Evolutionary conservation across 495 filamentous ascomycete genomes (phyloP).

Genomic region (Sabuloglossum arenarium): DNA sequence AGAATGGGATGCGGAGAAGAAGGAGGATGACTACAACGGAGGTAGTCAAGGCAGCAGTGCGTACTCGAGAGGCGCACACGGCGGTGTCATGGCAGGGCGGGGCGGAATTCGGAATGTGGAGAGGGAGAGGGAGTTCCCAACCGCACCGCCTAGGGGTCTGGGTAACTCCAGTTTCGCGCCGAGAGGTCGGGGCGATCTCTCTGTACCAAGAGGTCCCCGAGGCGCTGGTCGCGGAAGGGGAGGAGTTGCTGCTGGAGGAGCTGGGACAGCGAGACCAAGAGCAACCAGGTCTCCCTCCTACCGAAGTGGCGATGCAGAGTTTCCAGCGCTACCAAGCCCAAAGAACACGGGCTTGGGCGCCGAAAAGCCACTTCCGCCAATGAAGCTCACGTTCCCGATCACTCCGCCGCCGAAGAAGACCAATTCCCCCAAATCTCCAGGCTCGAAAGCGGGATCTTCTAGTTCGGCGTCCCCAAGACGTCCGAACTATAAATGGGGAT

Average conservation of each 20-base stretch:
- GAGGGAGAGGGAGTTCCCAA: not conserved
- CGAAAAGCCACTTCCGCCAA: not conserved
- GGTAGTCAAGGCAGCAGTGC: conserved; percentile 23
- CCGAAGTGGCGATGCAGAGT: not conserved
- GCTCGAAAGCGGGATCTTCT: not conserved
- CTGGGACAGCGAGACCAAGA: not conserved
- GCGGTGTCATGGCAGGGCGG: conserved; percentile 22
- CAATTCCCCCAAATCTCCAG: not conserved
- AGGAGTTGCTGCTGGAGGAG: not conserved
- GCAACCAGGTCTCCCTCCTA: not conserved
- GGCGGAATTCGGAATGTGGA: conserved; percentile 1
- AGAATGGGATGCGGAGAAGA: conserved; percentile 63
- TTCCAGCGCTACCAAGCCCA: not conserved
- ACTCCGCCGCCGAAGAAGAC: not conserved
- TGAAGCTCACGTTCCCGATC: not conserved
- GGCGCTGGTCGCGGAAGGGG: conserved; percentile 5
- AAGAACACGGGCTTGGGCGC: not conserved
- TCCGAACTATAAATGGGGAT: not conserved
- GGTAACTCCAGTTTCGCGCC: conserved; percentile 5
- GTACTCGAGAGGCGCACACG: conserved; percentile 34
- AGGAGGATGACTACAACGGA: conserved; percentile 32
- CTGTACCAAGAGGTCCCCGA: conserved; percentile 6
- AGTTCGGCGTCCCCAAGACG: not conserved
- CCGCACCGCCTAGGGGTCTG: not conserved
- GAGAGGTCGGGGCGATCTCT: not conserved